Base-by-base conservation (phyloP, 106 monocot genomes). In the Posidonia australis region DNA sequence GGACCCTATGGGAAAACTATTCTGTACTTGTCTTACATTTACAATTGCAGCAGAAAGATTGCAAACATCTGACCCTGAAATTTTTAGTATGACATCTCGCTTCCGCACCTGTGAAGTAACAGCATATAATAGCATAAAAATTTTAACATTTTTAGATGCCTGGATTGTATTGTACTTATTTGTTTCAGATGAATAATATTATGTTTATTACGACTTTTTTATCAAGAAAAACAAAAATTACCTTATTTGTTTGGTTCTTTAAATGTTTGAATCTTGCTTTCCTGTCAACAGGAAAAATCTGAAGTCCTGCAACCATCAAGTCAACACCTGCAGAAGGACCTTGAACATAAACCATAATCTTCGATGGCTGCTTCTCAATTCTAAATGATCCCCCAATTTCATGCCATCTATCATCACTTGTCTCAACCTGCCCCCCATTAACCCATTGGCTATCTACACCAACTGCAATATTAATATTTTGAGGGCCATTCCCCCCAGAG, bases 1-100 rank as follows among this genome's bases (percentile, higher is more conserved):
- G 51, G 90, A 80, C 12, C 96, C 96, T 57, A 98, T 75, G 28
- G 96, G 87, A 73, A 90, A 98, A 63, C 78, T 81, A 65, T 98
- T 98, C 32, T 84, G 55, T 14, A 46, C 62, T 70, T 98, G 90
- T 49, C 56, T 76, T 71, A 98, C 70, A 66, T 71, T 90, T 43
- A 98, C 65, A 27, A 70, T 64, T 55, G 65, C 64, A 47, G 78
- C 71, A 12, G 24, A 6, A 22, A 78, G 60, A 28, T 29, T 44
- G 20, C 54, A 76, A 6, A 14, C 32, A 31, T 65, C 58, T 10
- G 70, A 60, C 20, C 78, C 79, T 18, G 80, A 68, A 20, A 91
- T n/a, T 59, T 91, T 99, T 14, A 99, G 51, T n/a, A 81, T 46
- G 7, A 99, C 85, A 63, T 99, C 90, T 49, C 87, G 69, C 74